These are phyloP conservation scores for Groenewaldozyma sp. DNA, from an alignment of 1,139 yeast genomes.

Conservation along the genomic window DNA sequence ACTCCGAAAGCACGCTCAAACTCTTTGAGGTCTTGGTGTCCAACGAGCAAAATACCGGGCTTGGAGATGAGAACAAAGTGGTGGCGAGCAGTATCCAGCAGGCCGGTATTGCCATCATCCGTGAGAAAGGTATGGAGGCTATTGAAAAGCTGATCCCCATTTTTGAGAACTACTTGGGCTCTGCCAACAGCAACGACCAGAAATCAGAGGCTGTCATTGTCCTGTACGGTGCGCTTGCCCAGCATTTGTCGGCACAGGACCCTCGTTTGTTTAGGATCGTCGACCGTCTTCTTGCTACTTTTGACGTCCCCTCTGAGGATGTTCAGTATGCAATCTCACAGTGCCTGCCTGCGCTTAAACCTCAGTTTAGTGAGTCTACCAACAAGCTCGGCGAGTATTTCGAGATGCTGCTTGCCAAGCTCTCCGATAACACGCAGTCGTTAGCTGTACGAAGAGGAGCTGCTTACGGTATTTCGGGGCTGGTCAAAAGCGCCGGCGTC, in stretches of 20 bases:
- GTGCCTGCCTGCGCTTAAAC: conserved; percentile 35
- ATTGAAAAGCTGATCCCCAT: conserved; percentile 69
- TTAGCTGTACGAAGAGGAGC: conserved; percentile 75
- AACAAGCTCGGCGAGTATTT: conserved; percentile 40
- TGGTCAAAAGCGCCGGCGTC: conserved; percentile 85
- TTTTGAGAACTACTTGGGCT: conserved; percentile 52
- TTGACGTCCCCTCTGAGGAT: conserved; percentile 80
- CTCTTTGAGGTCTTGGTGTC: conserved; percentile 53
- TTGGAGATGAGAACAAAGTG: conserved; percentile 63
- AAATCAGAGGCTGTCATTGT: conserved; percentile 73
- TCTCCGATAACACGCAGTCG: conserved; percentile 41
- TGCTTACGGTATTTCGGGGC: conserved; percentile 91
- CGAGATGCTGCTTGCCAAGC: conserved; percentile 47
- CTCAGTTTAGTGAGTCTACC: not conserved
- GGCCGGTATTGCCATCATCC: conserved; percentile 72
- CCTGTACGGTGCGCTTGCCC: conserved; percentile 79
- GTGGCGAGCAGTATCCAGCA: conserved; percentile 81
- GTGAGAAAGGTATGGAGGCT: conserved; percentile 49
- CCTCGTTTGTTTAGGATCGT: conserved; percentile 54
- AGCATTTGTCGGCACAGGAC: conserved; percentile 62
- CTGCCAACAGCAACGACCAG: conserved; percentile 33
- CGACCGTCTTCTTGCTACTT: conserved; percentile 59
- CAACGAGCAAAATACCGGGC: conserved; percentile 33
- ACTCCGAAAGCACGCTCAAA: conserved; percentile 33
- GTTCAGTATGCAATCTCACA: conserved; percentile 82